These are phyloP conservation scores for Lentinus tigrinus DNA, from an alignment of 768 basidiomycete species.

Conservation along the genomic window DNA sequence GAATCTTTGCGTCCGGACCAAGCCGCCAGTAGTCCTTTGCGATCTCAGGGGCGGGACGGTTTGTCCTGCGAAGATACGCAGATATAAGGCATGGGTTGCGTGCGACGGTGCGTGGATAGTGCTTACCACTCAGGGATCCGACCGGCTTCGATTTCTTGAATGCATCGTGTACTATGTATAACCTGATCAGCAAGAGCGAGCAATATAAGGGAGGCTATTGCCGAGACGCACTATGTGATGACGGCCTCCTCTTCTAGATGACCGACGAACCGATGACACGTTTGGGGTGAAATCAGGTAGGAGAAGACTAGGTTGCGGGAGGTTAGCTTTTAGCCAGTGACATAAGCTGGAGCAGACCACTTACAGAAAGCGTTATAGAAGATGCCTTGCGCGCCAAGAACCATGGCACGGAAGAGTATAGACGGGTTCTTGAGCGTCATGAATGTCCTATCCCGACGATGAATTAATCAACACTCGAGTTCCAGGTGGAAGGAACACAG, in stretches of 20 bases:
- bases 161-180: constrained; percentile 65
- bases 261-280: constrained; percentile 90
- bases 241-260: constrained; percentile 96
- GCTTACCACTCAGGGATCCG: constrained; percentile 76
- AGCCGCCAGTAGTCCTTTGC: constrained; percentile 97
- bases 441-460: background rate
- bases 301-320: constrained; percentile 68
- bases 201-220: too few species aligned
- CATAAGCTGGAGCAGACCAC: constrained; percentile 22
- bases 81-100: too few species aligned
- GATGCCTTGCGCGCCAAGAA: too few species aligned
- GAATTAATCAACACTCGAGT: too few species aligned
- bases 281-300: constrained; percentile 73
- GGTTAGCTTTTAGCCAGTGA: background rate
- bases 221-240: constrained; percentile 70
- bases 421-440: too few species aligned
- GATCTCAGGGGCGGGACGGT: constrained; percentile 78
- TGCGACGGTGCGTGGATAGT: too few species aligned
- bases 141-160: constrained; percentile 80
- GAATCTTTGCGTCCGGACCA: constrained; percentile 63
- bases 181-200: background rate
- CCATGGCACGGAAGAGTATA: constrained; percentile 54
- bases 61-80: constrained; percentile 48
- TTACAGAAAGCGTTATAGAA: constrained; percentile 58
- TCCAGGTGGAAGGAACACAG: too few species aligned